Base-by-base conservation (phyloP, 1,139 yeast species). In the Debaryomyces sp. region DNA sequence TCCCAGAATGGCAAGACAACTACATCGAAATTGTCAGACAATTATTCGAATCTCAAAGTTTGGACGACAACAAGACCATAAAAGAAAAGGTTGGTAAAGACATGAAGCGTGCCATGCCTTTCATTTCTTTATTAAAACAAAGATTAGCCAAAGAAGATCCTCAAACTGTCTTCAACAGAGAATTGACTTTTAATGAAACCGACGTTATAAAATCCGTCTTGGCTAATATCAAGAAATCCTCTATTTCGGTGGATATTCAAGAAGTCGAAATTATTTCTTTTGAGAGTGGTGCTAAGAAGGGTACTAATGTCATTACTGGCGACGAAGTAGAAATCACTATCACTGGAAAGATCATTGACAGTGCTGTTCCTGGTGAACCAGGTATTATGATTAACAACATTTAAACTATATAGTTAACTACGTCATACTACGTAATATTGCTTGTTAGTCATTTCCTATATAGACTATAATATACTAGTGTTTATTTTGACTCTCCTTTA, bases 61-160 rank as follows among this genome's bases (percentile, higher is more conserved):
- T 87, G 59, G 76, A 82, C 52, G 91, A 87, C 64, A 84, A 78
- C 70, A 79, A 78, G 59, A 71, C 69, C 49, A 75, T 87, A 55
- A 85, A 80, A 66, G 78, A 81, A 55, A 81, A 73, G 62, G 84
- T 87, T 51, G 87, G 87, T 54, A 84, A 83, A 66, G 94, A 87
- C 60, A 84, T 92, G 87, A 91, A 91, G 80, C 85, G 96, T 59
- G 98, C 96, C 53, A 94, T 95, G 99, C 98, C 98, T 52, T 94
- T 92, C 68, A 92, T 94, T 55, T 85, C 94, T 54, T 76, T 83
- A 57, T 76, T 94, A 68, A 90, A 94, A 70, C 88, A 85, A 64
- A 85, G 96, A 71, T 78, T 94, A 58, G 66, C 75, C 15, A 74
- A 73, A 45, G 94, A 87, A 63, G 73, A 85, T 32, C 85, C 96